Base-by-base conservation (phyloP, 345 rosid species). In the Pugionium cornutum region DNA sequence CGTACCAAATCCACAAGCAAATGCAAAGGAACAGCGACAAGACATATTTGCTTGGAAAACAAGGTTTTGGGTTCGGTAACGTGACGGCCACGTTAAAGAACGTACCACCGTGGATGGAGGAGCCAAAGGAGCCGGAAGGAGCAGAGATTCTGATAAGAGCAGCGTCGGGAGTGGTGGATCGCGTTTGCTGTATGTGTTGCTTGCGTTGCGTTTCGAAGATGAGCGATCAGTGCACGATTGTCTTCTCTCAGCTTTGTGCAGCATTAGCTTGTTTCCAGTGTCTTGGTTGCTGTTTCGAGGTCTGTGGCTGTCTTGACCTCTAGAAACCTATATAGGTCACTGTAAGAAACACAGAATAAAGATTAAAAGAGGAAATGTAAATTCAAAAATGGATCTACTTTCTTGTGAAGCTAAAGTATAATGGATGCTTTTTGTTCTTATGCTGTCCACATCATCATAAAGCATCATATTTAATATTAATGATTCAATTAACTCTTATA, bases 141-240 rank as follows among this genome's bases (percentile, higher is more conserved):
- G 77, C 95, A 0, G 80, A 84, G 43, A 36, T 83, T 62, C 67
- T 88, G 53, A 64, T 82, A 9, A 85, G 79, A 65, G 97, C 78
- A 2, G 90, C 95, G 18, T 78, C 92, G 5, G 77, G 71, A 62
- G 40, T 87, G 68, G 74, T 82, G 11, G 75, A 75, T 57, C 78
- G 79, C 0, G 72, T 81, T 68, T 89, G 98, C 50, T 89, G 96
- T 77, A 79, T 84, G 89, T 92, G 97, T 82, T 89, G 80, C 85
- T 68, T 92, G 76, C 81, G 74, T 48, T 61, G 91, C 35, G 81
- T 89, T 72, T 76, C 89, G 1, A 46, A 1, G 8, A 57, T 85
- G 49, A 89, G 82, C 7, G 81, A 92, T 68, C 91, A 80, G 58
- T 88, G 91, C 49, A 75, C 86, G 3, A 65, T 88, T 0, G 83